These are phyloP conservation scores for Kluyveromyces starmeri DNA, from an alignment of 805 yeast genomes.

Conservation along the genomic window DNA sequence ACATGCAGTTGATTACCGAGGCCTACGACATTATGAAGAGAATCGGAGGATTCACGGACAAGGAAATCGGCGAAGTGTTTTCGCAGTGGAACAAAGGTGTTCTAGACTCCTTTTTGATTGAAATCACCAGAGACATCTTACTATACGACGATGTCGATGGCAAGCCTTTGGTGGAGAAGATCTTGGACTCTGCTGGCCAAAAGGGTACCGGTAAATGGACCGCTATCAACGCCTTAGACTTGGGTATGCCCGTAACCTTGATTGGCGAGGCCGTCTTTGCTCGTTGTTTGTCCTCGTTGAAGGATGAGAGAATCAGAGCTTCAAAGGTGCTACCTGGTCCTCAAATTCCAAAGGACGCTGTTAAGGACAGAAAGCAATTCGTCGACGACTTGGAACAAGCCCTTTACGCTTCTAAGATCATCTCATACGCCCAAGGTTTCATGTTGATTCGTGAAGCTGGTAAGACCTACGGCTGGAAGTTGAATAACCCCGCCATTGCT, in stretches of 20 bases:
- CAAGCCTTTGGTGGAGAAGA: conserved; percentile 90
- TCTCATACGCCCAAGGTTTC: conserved; percentile 98
- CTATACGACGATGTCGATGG: conserved; percentile 85
- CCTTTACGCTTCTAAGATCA: conserved; percentile 94
- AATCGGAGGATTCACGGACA: conserved; percentile 80
- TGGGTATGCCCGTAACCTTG: conserved; percentile 96
- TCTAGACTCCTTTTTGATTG: conserved; percentile 91
- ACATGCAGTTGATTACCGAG: conserved; percentile 98
- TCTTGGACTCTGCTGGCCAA: conserved; percentile 95
- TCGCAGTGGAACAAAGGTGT: conserved; percentile 95
- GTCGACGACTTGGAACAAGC: conserved; percentile 96
- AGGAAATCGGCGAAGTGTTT: conserved; percentile 90
- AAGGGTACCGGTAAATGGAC: conserved; percentile 99
- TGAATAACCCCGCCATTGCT: conserved; percentile 97
- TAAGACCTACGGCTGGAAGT: conserved; percentile 90
- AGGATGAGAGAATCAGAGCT: conserved; percentile 84
- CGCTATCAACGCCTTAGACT: conserved; percentile 93
- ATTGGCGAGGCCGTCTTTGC: conserved; percentile 98
- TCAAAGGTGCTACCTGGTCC: conserved; percentile 78
- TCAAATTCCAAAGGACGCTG: conserved; percentile 46
- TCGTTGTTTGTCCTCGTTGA: conserved; percentile 89
- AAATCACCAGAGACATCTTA: conserved; percentile 92
- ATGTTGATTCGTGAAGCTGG: conserved; percentile 99
- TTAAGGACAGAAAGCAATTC: conserved; percentile 72
- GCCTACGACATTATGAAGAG: conserved; percentile 95